A percentile compares a stretch with the other conserved stretches of the same genome.
Evolutionary conservation across 2,329 filamentous ascomycete species (phyloP).

Genomic region (Drechslera avenae): DNA sequence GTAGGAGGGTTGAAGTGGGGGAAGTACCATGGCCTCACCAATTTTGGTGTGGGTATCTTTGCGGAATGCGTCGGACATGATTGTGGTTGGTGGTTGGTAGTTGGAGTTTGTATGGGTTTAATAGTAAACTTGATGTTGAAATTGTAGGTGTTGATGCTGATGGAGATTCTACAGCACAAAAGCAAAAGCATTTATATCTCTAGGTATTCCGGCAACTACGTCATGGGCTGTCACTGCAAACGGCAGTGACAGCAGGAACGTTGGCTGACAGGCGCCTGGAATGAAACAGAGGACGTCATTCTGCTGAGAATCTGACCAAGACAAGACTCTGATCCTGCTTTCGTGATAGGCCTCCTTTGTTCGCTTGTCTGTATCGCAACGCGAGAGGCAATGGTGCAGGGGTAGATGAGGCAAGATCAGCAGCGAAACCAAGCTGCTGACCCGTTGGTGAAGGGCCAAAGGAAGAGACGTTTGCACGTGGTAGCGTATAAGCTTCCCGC

Average conservation of each 20-base stretch:
- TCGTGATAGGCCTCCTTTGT: conserved; percentile 9
- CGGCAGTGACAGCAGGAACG: conserved; percentile 11
- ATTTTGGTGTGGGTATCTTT: conserved; percentile 65
- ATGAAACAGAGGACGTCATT: conserved; percentile 11
- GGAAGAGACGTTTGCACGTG: neutral
- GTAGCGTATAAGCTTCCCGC: neutral
- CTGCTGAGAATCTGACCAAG: neutral
- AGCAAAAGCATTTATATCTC: conserved; percentile 28
- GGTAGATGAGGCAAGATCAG: conserved; percentile 7
- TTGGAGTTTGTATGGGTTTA: conserved; percentile 22
- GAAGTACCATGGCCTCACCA: conserved; percentile 53
- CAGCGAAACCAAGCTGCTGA: conserved; percentile 7
- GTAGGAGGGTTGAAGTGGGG: neutral
- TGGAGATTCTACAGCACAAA: conserved; percentile 14
- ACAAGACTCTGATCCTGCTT: neutral
- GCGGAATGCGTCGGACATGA: conserved; percentile 67
- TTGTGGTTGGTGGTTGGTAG: conserved; percentile 48
- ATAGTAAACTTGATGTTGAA: conserved; percentile 21
- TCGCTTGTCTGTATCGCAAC: conserved; percentile 10
- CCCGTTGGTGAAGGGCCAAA: neutral
- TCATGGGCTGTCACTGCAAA: conserved; percentile 27
- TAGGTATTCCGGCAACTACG: conserved; percentile 20
- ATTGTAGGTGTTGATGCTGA: conserved; percentile 19
- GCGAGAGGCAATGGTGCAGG: conserved; percentile 11
- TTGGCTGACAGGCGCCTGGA: conserved; percentile 13